Percentiles rank a stretch among this genome's conserved stretches.
These are phyloP conservation scores for Fusarium pseudoanthophilum DNA, from an alignment of 2,329 filamentous ascomycete species.

Conservation along the genomic window DNA sequence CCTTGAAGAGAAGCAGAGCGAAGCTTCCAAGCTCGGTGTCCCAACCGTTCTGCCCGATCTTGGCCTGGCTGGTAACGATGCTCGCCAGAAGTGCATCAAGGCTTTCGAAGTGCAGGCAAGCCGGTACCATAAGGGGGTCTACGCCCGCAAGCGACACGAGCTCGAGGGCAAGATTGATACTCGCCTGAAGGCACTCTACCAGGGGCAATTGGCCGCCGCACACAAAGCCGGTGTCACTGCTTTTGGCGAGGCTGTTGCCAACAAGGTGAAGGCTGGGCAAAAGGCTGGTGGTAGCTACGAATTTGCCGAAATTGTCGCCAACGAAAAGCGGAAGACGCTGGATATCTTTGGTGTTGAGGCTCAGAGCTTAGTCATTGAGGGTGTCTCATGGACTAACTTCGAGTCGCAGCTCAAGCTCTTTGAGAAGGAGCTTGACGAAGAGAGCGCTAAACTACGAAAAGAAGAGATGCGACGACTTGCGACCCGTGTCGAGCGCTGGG, in stretches of 20 bases:
- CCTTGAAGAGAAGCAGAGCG: slow-evolving; percentile 86
- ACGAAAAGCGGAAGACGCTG: slow-evolving; percentile 81
- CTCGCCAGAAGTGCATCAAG: slow-evolving; percentile 78
- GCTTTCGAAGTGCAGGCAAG: slow-evolving; percentile 92
- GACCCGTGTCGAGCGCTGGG: slow-evolving; percentile 92
- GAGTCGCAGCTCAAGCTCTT: slow-evolving; percentile 82
- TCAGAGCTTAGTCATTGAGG: slow-evolving; percentile 77
- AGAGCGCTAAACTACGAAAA: slow-evolving; percentile 84
- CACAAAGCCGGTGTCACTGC: slow-evolving; percentile 87
- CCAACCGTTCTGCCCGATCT: slow-evolving; percentile 78
- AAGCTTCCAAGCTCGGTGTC: slow-evolving; percentile 77
- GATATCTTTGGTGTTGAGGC: slow-evolving; percentile 81
- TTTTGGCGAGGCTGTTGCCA: slow-evolving; percentile 89
- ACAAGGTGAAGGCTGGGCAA: slow-evolving; percentile 88
- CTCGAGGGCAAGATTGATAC: slow-evolving; percentile 87
- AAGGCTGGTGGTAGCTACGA: slow-evolving; percentile 92
- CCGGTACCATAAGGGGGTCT: slow-evolving; percentile 96
- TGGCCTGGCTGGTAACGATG: slow-evolving; percentile 76
- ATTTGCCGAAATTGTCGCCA: slow-evolving; percentile 91
- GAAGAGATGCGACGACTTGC: slow-evolving; percentile 96
- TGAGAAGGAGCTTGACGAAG: slow-evolving; percentile 90
- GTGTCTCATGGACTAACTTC: slow-evolving; percentile 89
- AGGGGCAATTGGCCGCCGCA: slow-evolving; percentile 85
- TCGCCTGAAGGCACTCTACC: slow-evolving; percentile 88
- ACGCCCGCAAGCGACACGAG: slow-evolving; percentile 84